Base-by-base conservation (phyloP, 192 early-diverging fungal genomes). In the Anaeromyces robustus region DNA sequence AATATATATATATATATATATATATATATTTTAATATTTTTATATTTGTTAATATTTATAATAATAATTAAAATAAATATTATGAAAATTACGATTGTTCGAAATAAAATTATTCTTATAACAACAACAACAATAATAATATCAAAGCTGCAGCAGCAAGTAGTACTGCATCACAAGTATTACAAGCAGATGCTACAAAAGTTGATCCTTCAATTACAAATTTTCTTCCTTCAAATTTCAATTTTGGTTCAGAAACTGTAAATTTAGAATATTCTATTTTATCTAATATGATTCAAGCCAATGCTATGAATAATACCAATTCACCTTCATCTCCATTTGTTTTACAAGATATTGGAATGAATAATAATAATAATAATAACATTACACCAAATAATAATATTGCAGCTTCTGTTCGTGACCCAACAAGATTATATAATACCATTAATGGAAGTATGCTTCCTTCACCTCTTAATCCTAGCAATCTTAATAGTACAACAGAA, bases 261-360 rank as follows among this genome's bases (percentile, higher is more conserved):
- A 97, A 94, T 82, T 88, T 95, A 34, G 96, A 98, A 85, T 95
- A 96, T 82, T 91, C 93, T 2, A 92, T 97, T 41, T 85, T 97
- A 29, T 94, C 94, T 5, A 94, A 90, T 81, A 97, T 97, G 95
- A 88, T 97, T n/a, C 85, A 89, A 32, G 77, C 87, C 89, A n/a
- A 83, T 88, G 78, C 82, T 14, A 52, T 52, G 43, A 52, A 52
- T 19, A 30, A 77, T 80, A 80, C 41, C 59, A 30, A 32, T 29
- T 32, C 79, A 6, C 79, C 30, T 1, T 41, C 39, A 77, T 80
- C 79, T 77, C 41, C 79, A 77, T 30, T 80, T 77, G 30, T 30
- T 29, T 32, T 77, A 29, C 30, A 80, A 52, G 43, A 52, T 22
- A 22, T 52, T 4, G 43, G 43, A 52, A 52, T 52, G 43, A 52